Evolutionary conservation across 1,284 basidiomycete species (phyloP).

Genomic region (Cryptococcus hybrid): DNA sequence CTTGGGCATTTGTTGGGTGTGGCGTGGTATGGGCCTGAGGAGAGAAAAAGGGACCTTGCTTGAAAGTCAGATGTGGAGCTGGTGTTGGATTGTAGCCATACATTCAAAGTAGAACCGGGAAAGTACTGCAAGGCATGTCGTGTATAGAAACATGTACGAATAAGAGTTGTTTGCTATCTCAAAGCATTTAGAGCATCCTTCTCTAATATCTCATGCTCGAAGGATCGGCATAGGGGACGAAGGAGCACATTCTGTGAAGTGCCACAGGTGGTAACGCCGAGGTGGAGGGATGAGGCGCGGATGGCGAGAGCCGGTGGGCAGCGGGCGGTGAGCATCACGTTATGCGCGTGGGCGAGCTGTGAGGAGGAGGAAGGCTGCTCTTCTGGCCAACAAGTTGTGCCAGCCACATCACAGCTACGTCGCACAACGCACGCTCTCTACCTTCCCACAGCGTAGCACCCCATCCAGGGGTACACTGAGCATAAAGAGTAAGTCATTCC

Average conservation of each 20-base stretch:
- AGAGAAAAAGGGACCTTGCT: slow-evolving; percentile 11
- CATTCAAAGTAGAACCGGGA: too few species aligned
- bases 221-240: too few species aligned
- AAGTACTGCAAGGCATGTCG: too few species aligned
- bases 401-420: background rate
- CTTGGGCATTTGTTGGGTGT: slow-evolving; percentile 21
- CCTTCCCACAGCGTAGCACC: background rate
- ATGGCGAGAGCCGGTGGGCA: background rate
- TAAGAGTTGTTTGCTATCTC: too few species aligned
- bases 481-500: background rate
- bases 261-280: background rate
- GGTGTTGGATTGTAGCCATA: slow-evolving; percentile 10
- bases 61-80: slow-evolving; percentile 22
- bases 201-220: too few species aligned
- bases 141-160: too few species aligned
- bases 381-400: background rate
- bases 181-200: too few species aligned
- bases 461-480: background rate
- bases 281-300: too few species aligned
- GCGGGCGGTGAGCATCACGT: background rate
- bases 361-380: background rate
- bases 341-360: background rate
- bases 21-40: slow-evolving; percentile 19
- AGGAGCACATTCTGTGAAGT: background rate
- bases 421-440: background rate